Evolutionary conservation across 2,329 filamentous ascomycete genomes (phyloP).

Genomic region (Penicillium thymicola): DNA sequence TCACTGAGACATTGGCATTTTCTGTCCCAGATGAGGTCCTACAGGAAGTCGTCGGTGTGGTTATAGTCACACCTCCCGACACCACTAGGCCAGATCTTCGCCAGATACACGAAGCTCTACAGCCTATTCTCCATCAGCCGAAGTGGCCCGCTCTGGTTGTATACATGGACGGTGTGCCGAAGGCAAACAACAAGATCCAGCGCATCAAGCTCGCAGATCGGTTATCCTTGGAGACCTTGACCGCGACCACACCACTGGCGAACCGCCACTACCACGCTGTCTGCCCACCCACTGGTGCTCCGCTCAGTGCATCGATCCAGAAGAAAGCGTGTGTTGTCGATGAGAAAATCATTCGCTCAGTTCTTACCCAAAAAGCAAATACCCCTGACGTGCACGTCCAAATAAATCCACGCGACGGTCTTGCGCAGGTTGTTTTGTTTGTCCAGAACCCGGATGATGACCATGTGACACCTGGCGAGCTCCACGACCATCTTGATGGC

Average conservation of each 20-base stretch:
- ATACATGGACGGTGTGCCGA: conserved; percentile 56
- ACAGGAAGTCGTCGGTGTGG: conserved; percentile 56
- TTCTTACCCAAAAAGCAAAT: conserved; percentile 5
- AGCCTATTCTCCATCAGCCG: conserved; percentile 49
- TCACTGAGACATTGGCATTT: conserved; percentile 53
- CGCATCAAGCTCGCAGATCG: conserved; percentile 53
- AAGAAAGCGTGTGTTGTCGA: conserved; percentile 37
- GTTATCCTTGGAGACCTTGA: conserved; percentile 45
- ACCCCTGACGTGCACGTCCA: conserved; percentile 17
- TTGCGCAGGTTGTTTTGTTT: conserved; percentile 17
- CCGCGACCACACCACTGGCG: conserved; percentile 45
- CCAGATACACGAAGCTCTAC: conserved; percentile 48
- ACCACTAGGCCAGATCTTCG: conserved; percentile 49
- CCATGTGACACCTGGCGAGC: conserved; percentile 11
- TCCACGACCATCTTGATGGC: conserved; percentile 25
- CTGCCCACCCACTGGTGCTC: conserved; percentile 50
- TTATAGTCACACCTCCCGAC: conserved; percentile 49
- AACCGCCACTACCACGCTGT: conserved; percentile 50
- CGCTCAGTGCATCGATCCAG: conserved; percentile 39
- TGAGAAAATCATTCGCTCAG: conserved; percentile 6
- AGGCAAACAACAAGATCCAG: conserved; percentile 57
- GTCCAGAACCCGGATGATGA: not conserved
- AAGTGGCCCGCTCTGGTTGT: conserved; percentile 54
- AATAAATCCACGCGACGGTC: conserved; percentile 15
- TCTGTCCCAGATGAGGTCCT: conserved; percentile 53